Percentiles rank a stretch among this genome's conserved stretches.
These are phyloP conservation scores for Tetrahymena malaccensis DNA, from an alignment of 73 alveolate species.

Conservation along the genomic window DNA sequence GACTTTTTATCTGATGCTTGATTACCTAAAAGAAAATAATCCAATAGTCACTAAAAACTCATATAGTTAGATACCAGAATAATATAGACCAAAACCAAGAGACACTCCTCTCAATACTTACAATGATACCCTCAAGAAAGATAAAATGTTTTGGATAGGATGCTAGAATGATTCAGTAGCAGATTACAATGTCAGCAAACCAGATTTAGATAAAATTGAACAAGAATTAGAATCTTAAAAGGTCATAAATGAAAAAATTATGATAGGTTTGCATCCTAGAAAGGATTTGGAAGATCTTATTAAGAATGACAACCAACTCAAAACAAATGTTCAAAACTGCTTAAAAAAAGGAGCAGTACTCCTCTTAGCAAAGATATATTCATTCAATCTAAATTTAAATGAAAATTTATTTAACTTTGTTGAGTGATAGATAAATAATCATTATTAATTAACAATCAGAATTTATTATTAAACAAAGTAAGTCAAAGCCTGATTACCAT, in stretches of 20 bases:
- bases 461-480: too few species aligned
- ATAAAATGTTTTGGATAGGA: neutral
- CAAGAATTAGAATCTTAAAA: neutral
- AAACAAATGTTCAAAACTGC: neutral
- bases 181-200: neutral
- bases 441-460: too few species aligned
- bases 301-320: neutral
- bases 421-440: neutral
- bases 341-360: neutral
- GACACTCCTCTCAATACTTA: neutral
- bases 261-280: neutral
- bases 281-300: neutral
- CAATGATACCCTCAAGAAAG: neutral
- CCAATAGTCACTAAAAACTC: neutral
- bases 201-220: neutral
- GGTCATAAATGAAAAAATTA: neutral
- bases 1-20: neutral
- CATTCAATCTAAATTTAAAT: neutral
- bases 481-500: too few species aligned
- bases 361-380: neutral
- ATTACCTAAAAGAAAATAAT: neutral
- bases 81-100: neutral
- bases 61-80: neutral
- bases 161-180: neutral
- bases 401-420: neutral